phyloP scores from a whole-genome alignment of 352 stramenopile genomes.

The Phytophthora brassicae region DNA sequence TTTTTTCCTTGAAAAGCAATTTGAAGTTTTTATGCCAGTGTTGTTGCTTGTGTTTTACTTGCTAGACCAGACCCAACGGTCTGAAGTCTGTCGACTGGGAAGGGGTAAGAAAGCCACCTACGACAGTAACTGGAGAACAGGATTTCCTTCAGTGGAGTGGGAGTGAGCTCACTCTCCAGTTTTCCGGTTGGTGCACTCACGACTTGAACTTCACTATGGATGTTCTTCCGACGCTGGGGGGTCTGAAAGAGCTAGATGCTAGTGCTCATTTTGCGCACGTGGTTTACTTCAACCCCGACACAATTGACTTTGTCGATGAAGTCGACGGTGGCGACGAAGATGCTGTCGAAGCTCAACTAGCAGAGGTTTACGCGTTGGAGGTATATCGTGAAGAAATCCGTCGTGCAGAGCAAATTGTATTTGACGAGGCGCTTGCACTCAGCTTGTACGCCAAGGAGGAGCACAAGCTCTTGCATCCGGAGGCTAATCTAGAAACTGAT shows the following conservation, averaged over 20 bases:
- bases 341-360: slow-evolving; percentile 16
- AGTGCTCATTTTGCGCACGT: slow-evolving; percentile 22
- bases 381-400: slow-evolving; percentile 44
- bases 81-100: neutral
- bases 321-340: slow-evolving; percentile 11
- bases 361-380: slow-evolving; percentile 38
- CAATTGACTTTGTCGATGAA: slow-evolving; percentile 24
- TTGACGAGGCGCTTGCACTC: slow-evolving; percentile 47
- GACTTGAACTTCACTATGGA: slow-evolving; percentile 21
- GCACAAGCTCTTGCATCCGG: slow-evolving; percentile 28
- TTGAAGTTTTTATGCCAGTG: too few species aligned
- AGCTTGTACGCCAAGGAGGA: slow-evolving; percentile 52
- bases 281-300: slow-evolving; percentile 10
- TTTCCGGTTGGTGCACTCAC: neutral
- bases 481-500: slow-evolving; percentile 8
- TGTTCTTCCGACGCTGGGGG: slow-evolving; percentile 13
- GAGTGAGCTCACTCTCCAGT: slow-evolving; percentile 5
- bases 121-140: neutral
- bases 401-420: slow-evolving; percentile 28
- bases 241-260: slow-evolving; percentile 17
- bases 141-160: too few species aligned
- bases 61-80: neutral
- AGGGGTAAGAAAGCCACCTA: neutral
- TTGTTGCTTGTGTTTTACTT: too few species aligned
- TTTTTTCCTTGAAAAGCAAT: too few species aligned